Base-by-base conservation (phyloP, 352 stramenopile species). In the Phytophthora cajani region DNA sequence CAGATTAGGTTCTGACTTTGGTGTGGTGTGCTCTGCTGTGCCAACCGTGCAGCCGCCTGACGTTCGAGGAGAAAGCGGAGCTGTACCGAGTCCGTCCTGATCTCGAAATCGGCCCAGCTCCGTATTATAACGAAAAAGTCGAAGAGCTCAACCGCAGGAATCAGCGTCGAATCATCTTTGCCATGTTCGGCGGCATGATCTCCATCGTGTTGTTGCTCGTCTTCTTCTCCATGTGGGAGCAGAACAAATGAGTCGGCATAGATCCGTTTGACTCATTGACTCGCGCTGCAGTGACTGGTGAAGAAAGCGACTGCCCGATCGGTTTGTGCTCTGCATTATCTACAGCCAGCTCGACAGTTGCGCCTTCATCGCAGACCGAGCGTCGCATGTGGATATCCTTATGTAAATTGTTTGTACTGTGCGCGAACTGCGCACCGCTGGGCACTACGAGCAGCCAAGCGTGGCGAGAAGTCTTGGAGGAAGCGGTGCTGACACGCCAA, bases 71-170 rank as follows among this genome's bases (percentile, higher is more conserved):
- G 70, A 93, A 91, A 67, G 81, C 87, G 50, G 89, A 91, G 59
- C 78, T 96, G 38, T 96, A 96, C 69, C 87, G 82, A 71, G 54
- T 92, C 56, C 89, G 89, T 6, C 89, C 89, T 21, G 89, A 96
- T 58, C 79, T 96, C 21, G 87, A 94, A 64, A 93, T 96, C 42
- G 80, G 77, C 0, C 81, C 81, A 32, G 69, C 42, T 42, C 80
- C 84, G 6, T 92, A 77, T 67, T 90, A 79, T 77, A 79, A 85
- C 57, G 80, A 91, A 58, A 78, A 90, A 19, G 61, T 91, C 64
- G 66, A 78, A 33, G 75, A 85, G 60, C 57, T 89, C 32, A 78
- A 89, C 32, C 71, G 76, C 44, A 78, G 76, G 52, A 92, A 91
- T 63, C 83, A 88, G 66, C 78, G 81, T 10, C 84, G 85, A 25